Conservation (phyloP, 2,329 filamentous ascomycete genomes). For the Fusarium circinatum region DNA sequence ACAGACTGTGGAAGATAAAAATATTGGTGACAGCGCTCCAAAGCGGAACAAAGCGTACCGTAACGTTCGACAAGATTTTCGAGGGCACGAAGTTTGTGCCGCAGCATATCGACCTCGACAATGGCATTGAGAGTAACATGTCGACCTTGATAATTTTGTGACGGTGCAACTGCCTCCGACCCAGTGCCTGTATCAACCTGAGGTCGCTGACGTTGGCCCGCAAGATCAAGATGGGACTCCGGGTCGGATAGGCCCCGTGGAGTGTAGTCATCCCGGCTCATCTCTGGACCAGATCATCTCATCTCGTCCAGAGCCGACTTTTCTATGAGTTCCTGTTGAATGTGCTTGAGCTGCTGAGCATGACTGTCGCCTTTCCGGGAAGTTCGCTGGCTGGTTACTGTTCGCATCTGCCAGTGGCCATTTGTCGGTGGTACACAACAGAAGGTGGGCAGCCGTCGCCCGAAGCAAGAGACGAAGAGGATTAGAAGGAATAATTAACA, state of each 20-base stretch:
- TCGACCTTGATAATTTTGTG: constrained; percentile 59
- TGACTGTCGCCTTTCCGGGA: constrained; percentile 35
- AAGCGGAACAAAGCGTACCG: constrained; percentile 52
- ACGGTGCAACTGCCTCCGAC: constrained; percentile 59
- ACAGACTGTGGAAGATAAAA: constrained; percentile 6
- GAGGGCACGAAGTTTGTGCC: constrained; percentile 63
- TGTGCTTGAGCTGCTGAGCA: constrained; percentile 39
- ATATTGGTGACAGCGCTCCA: constrained; percentile 15
- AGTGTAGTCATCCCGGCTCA: constrained; percentile 47
- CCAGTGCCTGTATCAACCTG: constrained; percentile 64
- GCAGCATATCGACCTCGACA: constrained; percentile 65
- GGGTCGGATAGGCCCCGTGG: constrained; percentile 46
- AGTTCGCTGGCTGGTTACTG: constrained; percentile 36
- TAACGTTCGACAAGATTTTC: constrained; percentile 60
- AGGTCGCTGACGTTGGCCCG: constrained; percentile 53
- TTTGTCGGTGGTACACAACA: constrained; percentile 39
- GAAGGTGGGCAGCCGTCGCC: constrained; percentile 38
- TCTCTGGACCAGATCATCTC: constrained; percentile 46
- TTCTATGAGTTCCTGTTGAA: constrained; percentile 41
- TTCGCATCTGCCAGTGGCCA: constrained; percentile 38
- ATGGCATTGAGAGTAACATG: constrained; percentile 60
- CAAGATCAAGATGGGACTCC: constrained; percentile 47
- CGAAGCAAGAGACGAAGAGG: constrained; percentile 29
- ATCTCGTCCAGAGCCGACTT: constrained; percentile 43
- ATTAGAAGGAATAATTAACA: constrained; percentile 31